A percentile compares a stretch with the other conserved stretches of the same genome.
Evolutionary conservation across 1,139 yeast species (phyloP).

Genomic region (Diutina neorugosa): DNA sequence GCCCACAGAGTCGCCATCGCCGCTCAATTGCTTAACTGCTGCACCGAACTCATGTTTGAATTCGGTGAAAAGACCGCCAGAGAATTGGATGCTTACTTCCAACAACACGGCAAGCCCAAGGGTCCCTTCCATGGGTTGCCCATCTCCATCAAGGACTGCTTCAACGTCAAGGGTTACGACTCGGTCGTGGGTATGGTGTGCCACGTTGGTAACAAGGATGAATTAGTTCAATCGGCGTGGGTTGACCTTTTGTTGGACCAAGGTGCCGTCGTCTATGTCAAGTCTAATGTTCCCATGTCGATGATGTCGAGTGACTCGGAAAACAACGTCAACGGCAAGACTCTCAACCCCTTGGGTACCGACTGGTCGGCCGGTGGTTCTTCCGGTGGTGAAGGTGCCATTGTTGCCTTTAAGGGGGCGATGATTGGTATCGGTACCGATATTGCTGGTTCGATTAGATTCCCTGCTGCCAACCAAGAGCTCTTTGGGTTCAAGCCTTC

Average conservation of each 20-base stretch:
- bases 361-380: slow-evolving; percentile 42
- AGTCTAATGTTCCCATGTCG: slow-evolving; percentile 48
- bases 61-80: slow-evolving; percentile 46
- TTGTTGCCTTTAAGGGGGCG: slow-evolving; percentile 38
- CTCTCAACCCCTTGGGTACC: slow-evolving; percentile 34
- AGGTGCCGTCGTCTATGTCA: slow-evolving; percentile 34
- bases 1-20: slow-evolving; percentile 47
- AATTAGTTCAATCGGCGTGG: slow-evolving; percentile 19
- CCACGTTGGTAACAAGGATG: slow-evolving; percentile 26
- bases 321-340: slow-evolving; percentile 35
- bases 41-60: slow-evolving; percentile 44
- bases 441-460: slow-evolving; percentile 47
- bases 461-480: slow-evolving; percentile 35
- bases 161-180: slow-evolving; percentile 37
- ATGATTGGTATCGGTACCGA: slow-evolving; percentile 33
- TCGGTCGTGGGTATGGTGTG: slow-evolving; percentile 7
- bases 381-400: slow-evolving; percentile 52
- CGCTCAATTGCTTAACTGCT: slow-evolving; percentile 51
- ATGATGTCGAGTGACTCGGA: slow-evolving; percentile 38
- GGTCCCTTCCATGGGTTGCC: slow-evolving; percentile 79
- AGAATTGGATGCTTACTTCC: slow-evolving; percentile 38
- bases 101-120: slow-evolving; percentile 41
- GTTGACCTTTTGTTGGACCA: slow-evolving; percentile 21
- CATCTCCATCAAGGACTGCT: slow-evolving; percentile 46
- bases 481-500: slow-evolving; percentile 36